A percentile compares a stretch with the other conserved stretches of the same genome.
phyloP scores from a whole-genome alignment of 768 basidiomycete genomes.

The Xerocomellus dryophilus region DNA sequence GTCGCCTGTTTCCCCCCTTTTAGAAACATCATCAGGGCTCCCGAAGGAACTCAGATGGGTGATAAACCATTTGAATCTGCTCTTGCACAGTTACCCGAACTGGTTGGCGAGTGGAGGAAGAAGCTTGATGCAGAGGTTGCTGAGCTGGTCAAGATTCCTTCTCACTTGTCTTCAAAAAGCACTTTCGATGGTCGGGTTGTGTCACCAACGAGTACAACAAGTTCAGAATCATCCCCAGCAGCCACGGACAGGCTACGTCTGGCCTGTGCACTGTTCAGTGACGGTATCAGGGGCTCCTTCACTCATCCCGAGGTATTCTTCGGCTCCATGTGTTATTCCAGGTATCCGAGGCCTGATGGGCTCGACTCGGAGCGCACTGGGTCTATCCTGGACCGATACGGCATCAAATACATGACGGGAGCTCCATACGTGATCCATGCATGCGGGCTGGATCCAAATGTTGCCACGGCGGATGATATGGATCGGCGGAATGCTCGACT shows the following conservation, averaged over 20 bases:
- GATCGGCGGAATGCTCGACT: slow-evolving; percentile 7
- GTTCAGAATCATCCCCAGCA: background rate
- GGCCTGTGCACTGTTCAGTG: slow-evolving; percentile 9
- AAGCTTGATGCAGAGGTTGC: background rate
- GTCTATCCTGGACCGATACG: background rate
- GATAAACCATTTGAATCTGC: background rate
- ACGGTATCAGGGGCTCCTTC: background rate
- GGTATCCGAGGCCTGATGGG: background rate
- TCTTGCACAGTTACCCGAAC: background rate
- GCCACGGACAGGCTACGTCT: background rate
- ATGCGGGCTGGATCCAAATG: slow-evolving; percentile 5
- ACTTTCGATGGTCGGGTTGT: no score
- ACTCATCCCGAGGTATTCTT: background rate
- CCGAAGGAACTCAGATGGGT: background rate
- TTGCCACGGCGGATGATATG: slow-evolving; percentile 13
- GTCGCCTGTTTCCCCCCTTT: slow-evolving; percentile 3
- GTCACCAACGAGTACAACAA: no score
- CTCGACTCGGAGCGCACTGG: background rate
- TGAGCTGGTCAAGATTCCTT: background rate
- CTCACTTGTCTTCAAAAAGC: background rate
- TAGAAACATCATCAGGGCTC: background rate
- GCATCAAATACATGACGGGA: background rate
- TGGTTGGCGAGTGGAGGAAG: background rate
- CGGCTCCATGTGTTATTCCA: background rate
- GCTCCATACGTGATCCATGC: background rate